These are phyloP conservation scores for Malassezia vespertilionis DNA, from an alignment of 1,284 basidiomycete species.

Conservation along the genomic window DNA sequence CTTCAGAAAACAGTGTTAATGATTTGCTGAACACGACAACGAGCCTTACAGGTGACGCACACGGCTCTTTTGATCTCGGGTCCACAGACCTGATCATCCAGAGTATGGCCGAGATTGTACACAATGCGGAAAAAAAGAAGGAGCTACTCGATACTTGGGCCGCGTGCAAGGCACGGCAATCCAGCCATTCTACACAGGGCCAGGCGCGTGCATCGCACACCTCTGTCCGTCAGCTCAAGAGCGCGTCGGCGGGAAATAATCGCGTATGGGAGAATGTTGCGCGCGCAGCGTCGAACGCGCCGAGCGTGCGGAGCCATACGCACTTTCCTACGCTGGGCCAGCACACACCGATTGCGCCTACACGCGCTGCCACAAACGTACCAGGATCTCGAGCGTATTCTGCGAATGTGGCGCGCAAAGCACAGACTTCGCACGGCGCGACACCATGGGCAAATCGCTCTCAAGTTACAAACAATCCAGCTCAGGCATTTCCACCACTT, in stretches of 20 bases:
- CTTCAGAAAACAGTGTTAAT: slow-evolving; percentile 65
- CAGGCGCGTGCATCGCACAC: slow-evolving; percentile 2
- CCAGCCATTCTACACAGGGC: background rate
- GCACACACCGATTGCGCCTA: too few species aligned
- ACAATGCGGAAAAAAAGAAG: slow-evolving; percentile 68
- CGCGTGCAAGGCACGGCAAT: slow-evolving; percentile 25
- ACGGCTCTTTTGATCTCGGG: slow-evolving; percentile 11
- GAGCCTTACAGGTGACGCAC: slow-evolving; percentile 60
- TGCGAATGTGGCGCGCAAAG: slow-evolving; percentile 12
- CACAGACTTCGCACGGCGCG: background rate
- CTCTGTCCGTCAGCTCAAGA: slow-evolving; percentile 51
- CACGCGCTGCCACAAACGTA: slow-evolving; percentile 8
- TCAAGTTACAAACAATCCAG: too few species aligned
- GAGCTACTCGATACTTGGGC: slow-evolving; percentile 69
- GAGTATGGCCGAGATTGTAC: slow-evolving; percentile 52
- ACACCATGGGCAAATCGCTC: too few species aligned
- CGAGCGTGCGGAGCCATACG: slow-evolving; percentile 15
- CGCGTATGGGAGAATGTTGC: slow-evolving; percentile 79
- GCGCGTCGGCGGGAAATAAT: slow-evolving; percentile 57
- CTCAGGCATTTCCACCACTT: too few species aligned
- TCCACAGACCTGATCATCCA: slow-evolving; percentile 57
- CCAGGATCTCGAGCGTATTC: slow-evolving; percentile 33
- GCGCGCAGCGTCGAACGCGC: slow-evolving; percentile 51
- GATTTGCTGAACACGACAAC: slow-evolving; percentile 79
- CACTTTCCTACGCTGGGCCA: slow-evolving; percentile 30